Evolutionary conservation across 2,329 filamentous ascomycete species (phyloP).

Genomic region (Cercospora janseana): DNA sequence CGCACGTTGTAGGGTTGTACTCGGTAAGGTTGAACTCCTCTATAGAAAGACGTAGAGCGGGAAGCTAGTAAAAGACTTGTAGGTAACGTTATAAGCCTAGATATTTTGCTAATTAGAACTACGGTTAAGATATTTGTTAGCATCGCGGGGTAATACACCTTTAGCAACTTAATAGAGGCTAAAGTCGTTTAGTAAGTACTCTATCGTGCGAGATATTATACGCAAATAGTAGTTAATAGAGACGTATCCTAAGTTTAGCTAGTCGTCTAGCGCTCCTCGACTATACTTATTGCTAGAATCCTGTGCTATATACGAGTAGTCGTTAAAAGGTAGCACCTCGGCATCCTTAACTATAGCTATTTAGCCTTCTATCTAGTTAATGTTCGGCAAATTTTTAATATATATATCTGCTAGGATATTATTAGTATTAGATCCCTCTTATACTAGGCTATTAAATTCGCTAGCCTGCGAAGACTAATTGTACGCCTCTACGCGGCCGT

Average conservation of each 20-base stretch:
- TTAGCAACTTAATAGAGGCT: conserved; percentile 44
- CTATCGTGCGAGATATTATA: conserved; percentile 43
- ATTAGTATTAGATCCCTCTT: conserved; percentile 40
- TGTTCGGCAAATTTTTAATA: conserved; percentile 34
- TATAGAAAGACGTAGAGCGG: conserved; percentile 31
- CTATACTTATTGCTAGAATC: conserved; percentile 44
- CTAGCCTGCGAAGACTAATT: no score
- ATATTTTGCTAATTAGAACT: conserved; percentile 44
- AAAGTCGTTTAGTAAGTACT: conserved; percentile 47
- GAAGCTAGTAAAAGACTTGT: conserved; percentile 39
- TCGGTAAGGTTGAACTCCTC: conserved; percentile 34
- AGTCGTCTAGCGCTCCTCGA: conserved; percentile 44
- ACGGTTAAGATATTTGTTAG: conserved; percentile 41
- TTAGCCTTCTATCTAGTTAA: conserved; percentile 39
- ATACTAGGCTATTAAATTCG: conserved; percentile 40
- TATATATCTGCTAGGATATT: conserved; percentile 39
- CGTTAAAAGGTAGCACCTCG: conserved; percentile 35
- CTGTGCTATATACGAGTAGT: conserved; percentile 32
- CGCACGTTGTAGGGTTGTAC: conserved; percentile 46
- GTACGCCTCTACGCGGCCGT: no score
- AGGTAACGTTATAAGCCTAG: conserved; percentile 41
- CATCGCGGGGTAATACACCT: conserved; percentile 42
- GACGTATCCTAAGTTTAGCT: conserved; percentile 44
- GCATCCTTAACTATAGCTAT: conserved; percentile 39
- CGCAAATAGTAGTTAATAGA: conserved; percentile 40